phyloP scores from a whole-genome alignment of 2,329 filamentous ascomycete species.

The Hymenoscyphus linearis region DNA sequence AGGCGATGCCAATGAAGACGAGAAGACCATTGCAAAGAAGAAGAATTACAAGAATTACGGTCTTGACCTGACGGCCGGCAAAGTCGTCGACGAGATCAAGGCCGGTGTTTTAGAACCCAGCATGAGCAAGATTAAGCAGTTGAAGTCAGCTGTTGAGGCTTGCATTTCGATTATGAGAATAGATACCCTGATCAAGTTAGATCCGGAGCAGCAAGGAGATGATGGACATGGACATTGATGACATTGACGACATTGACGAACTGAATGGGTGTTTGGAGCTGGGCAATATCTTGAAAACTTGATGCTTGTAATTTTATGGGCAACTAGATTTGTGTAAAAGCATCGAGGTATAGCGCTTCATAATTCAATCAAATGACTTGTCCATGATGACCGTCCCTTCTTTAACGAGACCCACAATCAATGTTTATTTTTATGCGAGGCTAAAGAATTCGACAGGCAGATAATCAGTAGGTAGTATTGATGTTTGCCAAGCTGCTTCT shows the following conservation, averaged over 20 bases:
- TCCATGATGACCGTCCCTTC: background rate
- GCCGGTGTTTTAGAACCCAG: slow-evolving; percentile 92
- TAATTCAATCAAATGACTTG: slow-evolving; percentile 7
- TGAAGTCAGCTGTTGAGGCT: slow-evolving; percentile 97
- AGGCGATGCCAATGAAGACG: slow-evolving; percentile 76
- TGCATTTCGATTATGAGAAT: slow-evolving; percentile 99
- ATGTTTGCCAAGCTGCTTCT: no score
- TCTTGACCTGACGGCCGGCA: slow-evolving; percentile 81
- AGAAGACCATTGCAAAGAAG: slow-evolving; percentile 84
- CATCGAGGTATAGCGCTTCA: slow-evolving; percentile 12
- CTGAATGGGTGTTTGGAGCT: slow-evolving; percentile 7
- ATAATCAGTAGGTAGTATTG: no score
- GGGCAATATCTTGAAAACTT: slow-evolving; percentile 6
- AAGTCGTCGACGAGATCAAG: slow-evolving; percentile 90
- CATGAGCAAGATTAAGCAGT: slow-evolving; percentile 96
- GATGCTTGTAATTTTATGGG: slow-evolving; percentile 27
- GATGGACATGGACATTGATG: slow-evolving; percentile 78
- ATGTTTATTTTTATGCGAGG: no score
- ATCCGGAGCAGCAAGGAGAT: slow-evolving; percentile 72
- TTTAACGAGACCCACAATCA: no score
- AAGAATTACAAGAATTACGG: slow-evolving; percentile 99
- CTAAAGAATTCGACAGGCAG: no score
- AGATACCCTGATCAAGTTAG: slow-evolving; percentile 96
- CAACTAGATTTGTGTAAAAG: slow-evolving; percentile 21
- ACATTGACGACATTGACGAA: slow-evolving; percentile 64